Evolutionary conservation across 2,329 filamentous ascomycete species (phyloP).

Genomic region (Dothidotthia symphoricarpi): DNA sequence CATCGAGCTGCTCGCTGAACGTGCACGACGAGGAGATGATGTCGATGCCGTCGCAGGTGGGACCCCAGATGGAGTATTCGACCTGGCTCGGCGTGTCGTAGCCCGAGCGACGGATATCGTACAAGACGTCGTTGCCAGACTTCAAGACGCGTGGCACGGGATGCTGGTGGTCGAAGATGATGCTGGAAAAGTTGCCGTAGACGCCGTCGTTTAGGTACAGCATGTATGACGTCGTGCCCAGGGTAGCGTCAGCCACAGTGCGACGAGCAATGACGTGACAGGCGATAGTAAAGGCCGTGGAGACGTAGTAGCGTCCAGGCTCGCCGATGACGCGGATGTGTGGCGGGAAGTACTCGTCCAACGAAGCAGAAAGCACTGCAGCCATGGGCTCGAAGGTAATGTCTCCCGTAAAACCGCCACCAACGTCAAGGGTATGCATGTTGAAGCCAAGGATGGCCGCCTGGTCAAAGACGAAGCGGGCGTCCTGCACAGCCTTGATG

Average conservation of each 20-base stretch:
- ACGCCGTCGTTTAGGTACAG: constrained; percentile 96
- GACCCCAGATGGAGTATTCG: constrained; percentile 97
- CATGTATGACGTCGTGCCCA: constrained; percentile 78
- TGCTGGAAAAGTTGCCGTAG: constrained; percentile 98
- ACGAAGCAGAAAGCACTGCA: constrained; percentile 69
- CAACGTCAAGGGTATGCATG: constrained; percentile 87
- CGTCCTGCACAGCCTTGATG: constrained; percentile 85
- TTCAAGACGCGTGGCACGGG: constrained; percentile 80
- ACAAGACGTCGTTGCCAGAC: constrained; percentile 57
- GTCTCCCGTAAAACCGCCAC: constrained; percentile 87
- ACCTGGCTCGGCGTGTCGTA: constrained; percentile 54
- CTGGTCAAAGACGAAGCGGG: constrained; percentile 84
- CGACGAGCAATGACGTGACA: constrained; percentile 95
- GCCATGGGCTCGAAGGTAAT: constrained; percentile 93
- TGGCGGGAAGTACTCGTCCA: constrained; percentile 86
- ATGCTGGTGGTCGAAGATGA: constrained; percentile 98
- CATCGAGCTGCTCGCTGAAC: constrained; percentile 75
- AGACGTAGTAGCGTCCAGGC: constrained; percentile 94
- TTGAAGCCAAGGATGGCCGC: constrained; percentile 72
- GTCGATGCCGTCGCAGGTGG: constrained; percentile 97
- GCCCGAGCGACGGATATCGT: constrained; percentile 43
- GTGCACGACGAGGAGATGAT: constrained; percentile 80
- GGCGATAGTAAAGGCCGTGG: constrained; percentile 88
- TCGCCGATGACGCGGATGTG: constrained; percentile 87
- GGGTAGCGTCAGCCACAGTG: constrained; percentile 70